Base-by-base conservation (phyloP, 1,284 basidiomycete species). In the Cutaneotrichosporon sp. region DNA sequence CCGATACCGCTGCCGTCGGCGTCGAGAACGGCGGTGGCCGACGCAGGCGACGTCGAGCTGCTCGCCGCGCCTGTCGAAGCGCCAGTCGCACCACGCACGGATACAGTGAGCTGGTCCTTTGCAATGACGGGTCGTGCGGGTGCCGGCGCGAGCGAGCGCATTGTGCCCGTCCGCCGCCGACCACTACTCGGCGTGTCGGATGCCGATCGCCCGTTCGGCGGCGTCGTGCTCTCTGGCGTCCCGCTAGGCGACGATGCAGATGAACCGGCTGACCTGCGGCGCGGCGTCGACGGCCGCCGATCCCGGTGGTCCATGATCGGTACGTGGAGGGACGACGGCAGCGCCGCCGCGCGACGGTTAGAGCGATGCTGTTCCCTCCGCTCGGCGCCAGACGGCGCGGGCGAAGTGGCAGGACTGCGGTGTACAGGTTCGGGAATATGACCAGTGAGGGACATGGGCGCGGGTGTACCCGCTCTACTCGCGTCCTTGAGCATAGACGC, bases 401-500 rank as follows among this genome's bases (percentile, higher is more conserved):
- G 43, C 4, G 33, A 36, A 26, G 33, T 22, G 20, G 23, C 22
- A 17, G 47, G 39, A 13, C 26, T 33, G 20, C 39, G 23, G 4
- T 14, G 13, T 18, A 39, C 38, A 9, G 39, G 12, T 39, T 50
- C 49, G 12, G 49, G 44, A 12, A 55, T 44, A 21, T 62, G 59
- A 0, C 72, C 72, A 9, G 63, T 72, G 23, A 74, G 50, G 1
- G 67, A 70, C 23, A 67, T 68, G 4, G 70, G 69, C 18, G 71
- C 67, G 2, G 70, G 56, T 13, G 69, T 64, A 7, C 69, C 68
- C 4, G 66, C 68, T 15, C 59, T 66, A 47, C 66, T 83, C 81
- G 70, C 87, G 84, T 58, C 82, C 80, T 70, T 87, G 81, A 70
- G 84, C 84, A 74, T 88, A 83, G 68, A 83, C 78, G 64, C 86